Conservation (phyloP, 148 eudicot genomes). For the Cornus florida region DNA sequence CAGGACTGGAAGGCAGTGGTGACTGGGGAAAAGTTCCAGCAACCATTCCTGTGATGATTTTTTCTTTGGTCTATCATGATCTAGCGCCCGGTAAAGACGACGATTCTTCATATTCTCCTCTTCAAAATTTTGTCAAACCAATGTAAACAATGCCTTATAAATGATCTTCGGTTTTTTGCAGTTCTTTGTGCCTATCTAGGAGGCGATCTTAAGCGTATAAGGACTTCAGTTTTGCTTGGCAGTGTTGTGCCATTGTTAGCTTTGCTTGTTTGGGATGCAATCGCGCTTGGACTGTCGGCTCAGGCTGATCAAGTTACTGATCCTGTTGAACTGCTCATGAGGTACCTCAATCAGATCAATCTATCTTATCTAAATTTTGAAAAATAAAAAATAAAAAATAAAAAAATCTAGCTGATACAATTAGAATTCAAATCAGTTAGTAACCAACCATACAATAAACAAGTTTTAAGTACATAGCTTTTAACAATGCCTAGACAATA, state of each 20-base stretch:
- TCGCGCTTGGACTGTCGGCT: slow-evolving; percentile 43
- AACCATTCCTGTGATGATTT: slow-evolving; percentile 59
- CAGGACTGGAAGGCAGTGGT: slow-evolving; percentile 38
- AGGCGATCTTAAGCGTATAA: slow-evolving; percentile 49
- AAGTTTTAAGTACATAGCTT: too few species aligned
- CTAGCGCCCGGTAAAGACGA: slow-evolving; percentile 45
- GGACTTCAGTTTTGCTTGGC: slow-evolving; percentile 51
- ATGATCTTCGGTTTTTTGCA: slow-evolving; percentile 23
- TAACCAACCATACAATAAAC: too few species aligned
- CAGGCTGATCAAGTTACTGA: slow-evolving; percentile 41
- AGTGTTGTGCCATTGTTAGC: slow-evolving; percentile 58
- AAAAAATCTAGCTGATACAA: too few species aligned
- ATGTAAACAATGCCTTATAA: background rate
- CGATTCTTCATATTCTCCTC: background rate
- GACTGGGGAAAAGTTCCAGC: slow-evolving; percentile 58
- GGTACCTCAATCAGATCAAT: slow-evolving; percentile 22
- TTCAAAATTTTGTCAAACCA: background rate
- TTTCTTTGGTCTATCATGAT: slow-evolving; percentile 67
- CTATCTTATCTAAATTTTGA: too few species aligned
- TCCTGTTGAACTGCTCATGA: slow-evolving; percentile 57
- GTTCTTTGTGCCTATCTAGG: slow-evolving; percentile 63
- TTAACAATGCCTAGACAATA: too few species aligned
- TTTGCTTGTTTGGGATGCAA: slow-evolving; percentile 53
- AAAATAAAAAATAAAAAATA: too few species aligned
- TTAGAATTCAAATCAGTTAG: too few species aligned